phyloP scores from a whole-genome alignment of 345 rosid species.

The Rhodamnia rubescens region DNA sequence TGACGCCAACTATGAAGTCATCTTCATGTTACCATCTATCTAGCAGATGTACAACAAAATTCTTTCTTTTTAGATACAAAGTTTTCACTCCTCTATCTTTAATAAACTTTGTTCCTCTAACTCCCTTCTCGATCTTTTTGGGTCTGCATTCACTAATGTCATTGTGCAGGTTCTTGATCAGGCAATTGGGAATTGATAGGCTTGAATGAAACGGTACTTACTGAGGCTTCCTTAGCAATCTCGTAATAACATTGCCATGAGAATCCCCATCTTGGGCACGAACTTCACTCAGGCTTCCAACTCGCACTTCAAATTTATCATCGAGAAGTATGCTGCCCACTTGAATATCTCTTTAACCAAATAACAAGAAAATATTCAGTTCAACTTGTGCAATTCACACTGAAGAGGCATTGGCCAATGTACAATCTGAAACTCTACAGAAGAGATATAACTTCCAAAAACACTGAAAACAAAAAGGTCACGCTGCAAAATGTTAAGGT shows the following conservation, averaged over 20 bases:
- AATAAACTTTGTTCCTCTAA: not conserved
- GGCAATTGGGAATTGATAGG: not conserved
- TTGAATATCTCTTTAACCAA: slow-evolving; percentile 65
- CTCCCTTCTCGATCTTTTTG: not conserved
- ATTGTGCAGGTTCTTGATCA: not conserved
- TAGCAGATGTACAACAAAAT: not conserved
- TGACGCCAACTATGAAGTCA: not conserved
- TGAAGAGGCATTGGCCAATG: not conserved
- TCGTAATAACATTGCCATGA: slow-evolving; percentile 49
- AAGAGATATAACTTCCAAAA: not conserved
- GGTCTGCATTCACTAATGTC: not conserved
- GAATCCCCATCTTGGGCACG: slow-evolving; percentile 54
- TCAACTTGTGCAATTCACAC: not conserved
- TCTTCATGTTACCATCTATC: not conserved
- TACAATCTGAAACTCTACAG: not conserved
- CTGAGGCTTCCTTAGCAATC: slow-evolving; percentile 60
- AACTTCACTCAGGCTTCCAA: slow-evolving; percentile 78
- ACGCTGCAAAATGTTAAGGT: not conserved
- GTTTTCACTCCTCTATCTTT: not conserved
- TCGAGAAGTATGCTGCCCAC: slow-evolving; percentile 93
- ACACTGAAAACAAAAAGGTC: not conserved
- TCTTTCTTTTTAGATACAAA: not conserved
- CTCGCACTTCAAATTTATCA: slow-evolving; percentile 90
- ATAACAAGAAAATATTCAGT: not conserved
- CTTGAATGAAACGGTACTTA: slow-evolving; percentile 28